Percentiles rank a stretch among this genome's conserved stretches.
These are phyloP conservation scores for Pyrus betulifolia DNA, from an alignment of 306 rosid genomes.

Conservation along the genomic window DNA sequence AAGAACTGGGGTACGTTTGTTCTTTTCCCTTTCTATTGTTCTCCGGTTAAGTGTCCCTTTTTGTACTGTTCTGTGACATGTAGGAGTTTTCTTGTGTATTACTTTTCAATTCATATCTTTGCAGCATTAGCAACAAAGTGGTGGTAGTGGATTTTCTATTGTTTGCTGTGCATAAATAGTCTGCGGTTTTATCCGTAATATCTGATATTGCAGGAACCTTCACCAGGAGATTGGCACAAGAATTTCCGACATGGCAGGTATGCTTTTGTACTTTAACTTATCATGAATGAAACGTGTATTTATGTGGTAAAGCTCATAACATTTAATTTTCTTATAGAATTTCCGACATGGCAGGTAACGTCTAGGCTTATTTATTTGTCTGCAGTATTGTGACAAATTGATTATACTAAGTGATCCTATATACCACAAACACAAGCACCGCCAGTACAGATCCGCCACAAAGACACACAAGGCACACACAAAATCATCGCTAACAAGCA, in stretches of 20 bases:
- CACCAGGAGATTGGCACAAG: constrained; percentile 73
- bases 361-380: not conserved
- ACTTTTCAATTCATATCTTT: not conserved
- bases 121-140: not conserved
- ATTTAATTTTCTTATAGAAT: constrained; percentile 27
- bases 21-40: not conserved
- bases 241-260: constrained; percentile 43
- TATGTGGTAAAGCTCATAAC: not conserved
- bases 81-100: not conserved
- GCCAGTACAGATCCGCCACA: not conserved
- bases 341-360: constrained; percentile 29
- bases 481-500: no score
- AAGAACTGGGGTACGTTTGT: constrained; percentile 82
- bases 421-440: not conserved
- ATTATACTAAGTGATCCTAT: not conserved
- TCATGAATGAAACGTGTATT: not conserved
- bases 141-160: not conserved
- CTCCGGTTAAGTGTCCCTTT: not conserved
- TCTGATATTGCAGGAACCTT: constrained; percentile 64
- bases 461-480: not conserved
- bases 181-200: constrained; percentile 5
- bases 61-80: not conserved
- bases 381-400: not conserved
- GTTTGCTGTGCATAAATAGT: constrained; percentile 4
- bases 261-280: constrained; percentile 3